A percentile compares a stretch with the other conserved stretches of the same genome.
These are phyloP conservation scores for Penicillium arizonense DNA, from an alignment of 495 filamentous ascomycete genomes.

Conservation along the genomic window DNA sequence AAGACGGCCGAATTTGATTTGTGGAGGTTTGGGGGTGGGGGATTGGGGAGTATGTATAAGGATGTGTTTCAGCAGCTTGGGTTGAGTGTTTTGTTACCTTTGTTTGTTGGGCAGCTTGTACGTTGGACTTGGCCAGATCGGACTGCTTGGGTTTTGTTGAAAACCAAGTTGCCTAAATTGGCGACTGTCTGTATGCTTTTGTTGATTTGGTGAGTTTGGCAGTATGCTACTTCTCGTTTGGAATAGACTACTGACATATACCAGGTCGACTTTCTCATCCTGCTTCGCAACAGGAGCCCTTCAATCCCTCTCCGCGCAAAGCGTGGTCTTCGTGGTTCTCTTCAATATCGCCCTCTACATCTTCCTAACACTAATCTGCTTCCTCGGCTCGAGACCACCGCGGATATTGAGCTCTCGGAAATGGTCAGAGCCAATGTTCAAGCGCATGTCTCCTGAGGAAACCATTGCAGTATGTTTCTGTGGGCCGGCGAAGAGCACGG, in stretches of 20 bases:
- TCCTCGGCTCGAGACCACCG: constrained; percentile 45
- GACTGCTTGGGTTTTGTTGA: constrained; percentile 38
- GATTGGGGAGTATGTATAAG: constrained; percentile 49
- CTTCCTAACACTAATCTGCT: constrained; percentile 48
- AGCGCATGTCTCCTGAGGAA: constrained; percentile 43
- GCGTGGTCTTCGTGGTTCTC: constrained; percentile 49
- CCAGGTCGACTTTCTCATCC: constrained; percentile 53
- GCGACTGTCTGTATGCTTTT: constrained; percentile 46
- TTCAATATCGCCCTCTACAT: constrained; percentile 55
- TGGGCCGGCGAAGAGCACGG: constrained; percentile 56
- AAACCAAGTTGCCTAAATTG: constrained; percentile 45
- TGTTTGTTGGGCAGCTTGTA: constrained; percentile 47
- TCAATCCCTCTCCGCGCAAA: constrained; percentile 42
- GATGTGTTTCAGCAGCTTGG: constrained; percentile 52
- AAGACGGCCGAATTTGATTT: constrained; percentile 38
- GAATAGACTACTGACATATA: neutral
- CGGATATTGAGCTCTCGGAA: constrained; percentile 11
- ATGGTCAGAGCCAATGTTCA: constrained; percentile 30
- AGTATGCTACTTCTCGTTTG: neutral
- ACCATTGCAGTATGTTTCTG: constrained; percentile 57
- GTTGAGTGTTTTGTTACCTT: constrained; percentile 47
- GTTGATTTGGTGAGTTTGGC: constrained; percentile 46
- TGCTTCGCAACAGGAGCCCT: constrained; percentile 54
- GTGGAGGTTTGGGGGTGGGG: constrained; percentile 43
- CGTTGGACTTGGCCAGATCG: constrained; percentile 48